Conservation (phyloP, 352 stramenopile genomes). For the Globisporangium barbulae region DNA sequence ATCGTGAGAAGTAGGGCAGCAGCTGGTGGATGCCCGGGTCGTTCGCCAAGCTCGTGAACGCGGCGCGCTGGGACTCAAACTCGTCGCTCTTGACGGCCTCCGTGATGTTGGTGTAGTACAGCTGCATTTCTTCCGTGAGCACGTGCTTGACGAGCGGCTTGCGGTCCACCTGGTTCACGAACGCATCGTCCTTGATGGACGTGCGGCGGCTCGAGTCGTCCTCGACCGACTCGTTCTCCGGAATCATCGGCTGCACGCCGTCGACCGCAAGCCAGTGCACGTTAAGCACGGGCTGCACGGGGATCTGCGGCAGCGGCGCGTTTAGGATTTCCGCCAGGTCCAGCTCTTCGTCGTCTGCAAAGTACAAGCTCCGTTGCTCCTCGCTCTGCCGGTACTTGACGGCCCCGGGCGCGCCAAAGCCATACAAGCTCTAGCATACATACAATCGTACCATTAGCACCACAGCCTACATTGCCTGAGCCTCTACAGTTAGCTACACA, state of each 20-base stretch:
- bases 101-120: constrained; percentile 89
- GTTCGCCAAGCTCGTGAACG: constrained; percentile 70
- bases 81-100: constrained; percentile 77
- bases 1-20: constrained; percentile 87
- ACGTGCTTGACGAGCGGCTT: constrained; percentile 85
- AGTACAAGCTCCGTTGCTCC: constrained; percentile 57
- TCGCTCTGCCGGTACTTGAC: constrained; percentile 63
- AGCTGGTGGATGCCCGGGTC: constrained; percentile 90
- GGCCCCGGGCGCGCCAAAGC: constrained; percentile 51
- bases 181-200: constrained; percentile 76
- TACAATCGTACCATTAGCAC: background rate
- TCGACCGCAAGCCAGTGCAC: constrained; percentile 84
- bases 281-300: constrained; percentile 66
- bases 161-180: constrained; percentile 61
- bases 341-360: constrained; percentile 72
- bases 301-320: constrained; percentile 66
- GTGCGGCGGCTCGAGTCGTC: constrained; percentile 65
- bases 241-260: constrained; percentile 77
- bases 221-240: constrained; percentile 79
- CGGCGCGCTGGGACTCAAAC: constrained; percentile 66
- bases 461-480: background rate
- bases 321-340: constrained; percentile 70
- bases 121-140: constrained; percentile 86
- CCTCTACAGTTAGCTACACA: background rate
- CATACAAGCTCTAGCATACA: constrained; percentile 58